Percentiles rank a stretch among this genome's conserved stretches.
phyloP scores from a whole-genome alignment of 371 early-diverging fungal species.

The Saksenaea oblongispora region DNA sequence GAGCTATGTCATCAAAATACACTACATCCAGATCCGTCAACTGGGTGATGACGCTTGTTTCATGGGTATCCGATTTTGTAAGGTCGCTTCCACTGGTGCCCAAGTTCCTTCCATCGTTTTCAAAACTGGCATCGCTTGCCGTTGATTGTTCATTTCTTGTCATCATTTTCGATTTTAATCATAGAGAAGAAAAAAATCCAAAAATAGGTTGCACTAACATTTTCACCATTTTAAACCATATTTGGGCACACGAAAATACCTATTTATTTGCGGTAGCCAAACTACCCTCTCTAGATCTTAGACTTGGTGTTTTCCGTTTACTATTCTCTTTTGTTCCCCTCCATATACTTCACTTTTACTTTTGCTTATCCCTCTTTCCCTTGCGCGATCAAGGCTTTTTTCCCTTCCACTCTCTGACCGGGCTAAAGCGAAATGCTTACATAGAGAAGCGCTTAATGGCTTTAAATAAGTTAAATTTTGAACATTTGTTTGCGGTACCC shows the following conservation, averaged over 20 bases:
- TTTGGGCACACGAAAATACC: neutral
- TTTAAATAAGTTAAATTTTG: too few species aligned
- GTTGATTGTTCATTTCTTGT: conserved; percentile 1
- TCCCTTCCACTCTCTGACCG: too few species aligned
- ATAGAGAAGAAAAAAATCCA: neutral
- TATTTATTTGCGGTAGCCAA: too few species aligned
- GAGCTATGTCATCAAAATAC: neutral
- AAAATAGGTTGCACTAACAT: neutral
- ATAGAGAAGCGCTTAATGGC: too few species aligned
- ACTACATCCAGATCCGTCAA: conserved; percentile 23
- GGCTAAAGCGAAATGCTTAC: too few species aligned
- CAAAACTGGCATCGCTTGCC: conserved; percentile 56
- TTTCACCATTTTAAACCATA: neutral
- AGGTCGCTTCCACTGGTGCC: conserved; percentile 56
- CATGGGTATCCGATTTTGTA: conserved; percentile 21
- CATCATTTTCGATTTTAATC: neutral
- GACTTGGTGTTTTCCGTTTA: too few species aligned
- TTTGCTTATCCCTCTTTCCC: too few species aligned
- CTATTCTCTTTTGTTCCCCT: too few species aligned
- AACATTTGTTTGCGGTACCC: too few species aligned
- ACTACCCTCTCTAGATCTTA: too few species aligned
- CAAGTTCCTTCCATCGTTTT: conserved; percentile 57
- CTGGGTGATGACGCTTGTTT: conserved; percentile 12
- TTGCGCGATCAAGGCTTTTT: too few species aligned
- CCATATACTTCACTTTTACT: too few species aligned